These are phyloP conservation scores for Calonectria multiphialidica DNA, from an alignment of 2,329 filamentous ascomycete species.

Conservation along the genomic window DNA sequence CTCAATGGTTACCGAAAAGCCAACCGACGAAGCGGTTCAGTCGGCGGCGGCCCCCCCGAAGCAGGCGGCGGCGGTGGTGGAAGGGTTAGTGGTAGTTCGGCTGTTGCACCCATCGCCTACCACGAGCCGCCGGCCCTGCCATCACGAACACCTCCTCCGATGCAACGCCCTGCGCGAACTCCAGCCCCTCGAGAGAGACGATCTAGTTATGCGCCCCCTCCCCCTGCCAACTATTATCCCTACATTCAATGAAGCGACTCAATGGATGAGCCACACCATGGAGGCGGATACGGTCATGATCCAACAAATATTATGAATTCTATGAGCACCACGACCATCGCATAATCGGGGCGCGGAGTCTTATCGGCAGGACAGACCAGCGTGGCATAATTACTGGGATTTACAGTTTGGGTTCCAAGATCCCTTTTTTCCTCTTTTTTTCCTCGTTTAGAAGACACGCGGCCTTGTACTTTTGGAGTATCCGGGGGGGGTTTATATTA, in stretches of 20 bases:
- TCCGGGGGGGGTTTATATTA: slow-evolving; percentile 25
- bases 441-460: slow-evolving; percentile 37
- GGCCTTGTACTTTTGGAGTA: slow-evolving; percentile 41
- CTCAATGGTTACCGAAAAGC: slow-evolving; percentile 62
- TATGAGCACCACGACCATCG: slow-evolving; percentile 45
- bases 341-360: slow-evolving; percentile 43
- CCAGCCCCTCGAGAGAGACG: slow-evolving; percentile 42
- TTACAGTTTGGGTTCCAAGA: slow-evolving; percentile 39
- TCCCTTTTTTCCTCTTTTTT: slow-evolving; percentile 28
- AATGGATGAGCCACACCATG: slow-evolving; percentile 22
- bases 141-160: slow-evolving; percentile 42
- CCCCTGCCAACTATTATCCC: slow-evolving; percentile 35
- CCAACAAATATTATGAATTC: slow-evolving; percentile 39
- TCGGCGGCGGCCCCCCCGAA: slow-evolving; percentile 48
- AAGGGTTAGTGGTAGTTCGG: slow-evolving; percentile 34
- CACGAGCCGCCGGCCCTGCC: slow-evolving; percentile 41
- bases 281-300: slow-evolving; percentile 30
- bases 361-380: slow-evolving; percentile 38
- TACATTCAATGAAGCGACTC: slow-evolving; percentile 27
- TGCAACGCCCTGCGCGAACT: slow-evolving; percentile 42
- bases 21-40: slow-evolving; percentile 53
- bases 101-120: slow-evolving; percentile 41
- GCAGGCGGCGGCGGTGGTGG: not conserved
- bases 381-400: slow-evolving; percentile 38
- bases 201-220: slow-evolving; percentile 36